Conservation (phyloP, 805 yeast species). For the Candida incommunis region DNA sequence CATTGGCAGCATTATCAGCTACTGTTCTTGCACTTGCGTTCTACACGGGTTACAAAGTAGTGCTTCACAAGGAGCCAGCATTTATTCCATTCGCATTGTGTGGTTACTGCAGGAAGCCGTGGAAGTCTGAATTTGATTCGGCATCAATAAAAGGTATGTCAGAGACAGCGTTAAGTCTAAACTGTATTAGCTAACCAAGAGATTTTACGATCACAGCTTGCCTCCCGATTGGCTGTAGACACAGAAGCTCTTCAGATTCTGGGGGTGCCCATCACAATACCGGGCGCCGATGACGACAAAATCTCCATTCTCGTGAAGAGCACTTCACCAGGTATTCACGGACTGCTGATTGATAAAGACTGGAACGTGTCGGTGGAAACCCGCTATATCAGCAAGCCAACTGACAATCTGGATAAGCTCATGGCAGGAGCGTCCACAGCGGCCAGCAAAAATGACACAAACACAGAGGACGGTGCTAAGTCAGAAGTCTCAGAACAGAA, state of each 20-base stretch:
- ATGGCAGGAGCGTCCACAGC: neutral
- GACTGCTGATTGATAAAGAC: neutral
- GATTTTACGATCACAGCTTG: neutral
- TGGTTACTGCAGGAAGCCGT: neutral
- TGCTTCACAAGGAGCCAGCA: neutral
- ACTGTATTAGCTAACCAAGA: neutral
- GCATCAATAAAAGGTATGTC: neutral
- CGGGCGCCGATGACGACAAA: neutral
- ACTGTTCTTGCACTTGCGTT: neutral
- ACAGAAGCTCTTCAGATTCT: neutral
- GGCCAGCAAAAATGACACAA: neutral
- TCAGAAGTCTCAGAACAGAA: neutral
- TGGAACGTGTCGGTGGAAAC: neutral
- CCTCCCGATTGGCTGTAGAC: neutral
- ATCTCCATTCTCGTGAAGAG: neutral
- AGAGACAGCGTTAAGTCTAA: neutral
- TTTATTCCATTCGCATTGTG: neutral
- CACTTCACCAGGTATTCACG: neutral
- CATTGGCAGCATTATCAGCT: neutral
- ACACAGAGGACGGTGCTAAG: neutral
- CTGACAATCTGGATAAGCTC: neutral
- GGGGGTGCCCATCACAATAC: neutral
- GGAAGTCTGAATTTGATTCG: neutral
- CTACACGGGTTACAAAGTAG: neutral
- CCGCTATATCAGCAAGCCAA: neutral